A percentile compares a stretch with the other conserved stretches of the same genome.
Evolutionary conservation across 352 stramenopile genomes (phyloP).

Genomic region (Phytophthora europaea): DNA sequence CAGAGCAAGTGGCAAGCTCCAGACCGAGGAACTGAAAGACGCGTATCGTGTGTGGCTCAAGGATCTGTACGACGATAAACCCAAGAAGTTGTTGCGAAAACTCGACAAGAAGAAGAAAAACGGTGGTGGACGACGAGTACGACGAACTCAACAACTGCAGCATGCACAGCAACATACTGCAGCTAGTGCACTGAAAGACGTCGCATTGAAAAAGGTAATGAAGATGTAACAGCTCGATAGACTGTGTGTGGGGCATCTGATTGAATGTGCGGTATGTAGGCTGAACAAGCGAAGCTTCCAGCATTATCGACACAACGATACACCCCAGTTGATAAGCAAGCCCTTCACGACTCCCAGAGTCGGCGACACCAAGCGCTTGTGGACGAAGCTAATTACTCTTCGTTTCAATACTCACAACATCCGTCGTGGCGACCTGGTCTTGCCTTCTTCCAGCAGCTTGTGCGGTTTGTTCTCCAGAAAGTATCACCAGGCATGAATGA

Average conservation of each 20-base stretch:
- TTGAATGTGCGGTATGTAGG: background rate
- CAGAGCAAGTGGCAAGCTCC: conserved; percentile 17
- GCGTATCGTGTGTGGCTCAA: conserved; percentile 56
- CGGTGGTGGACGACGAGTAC: conserved; percentile 1
- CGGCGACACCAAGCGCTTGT: conserved; percentile 49
- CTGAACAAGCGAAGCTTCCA: conserved; percentile 26
- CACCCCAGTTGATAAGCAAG: conserved; percentile 23
- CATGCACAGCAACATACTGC: conserved; percentile 62
- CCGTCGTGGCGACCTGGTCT: conserved; percentile 50
- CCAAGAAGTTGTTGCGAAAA: conserved; percentile 45
- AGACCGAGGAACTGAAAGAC: conserved; percentile 46
- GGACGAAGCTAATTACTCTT: conserved; percentile 55
- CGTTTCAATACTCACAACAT: conserved; percentile 40
- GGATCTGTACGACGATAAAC: conserved; percentile 52
- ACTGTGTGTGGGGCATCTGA: background rate
- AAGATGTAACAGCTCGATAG: background rate
- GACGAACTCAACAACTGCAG: conserved; percentile 15
- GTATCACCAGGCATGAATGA: background rate
- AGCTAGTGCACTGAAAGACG: conserved; percentile 59
- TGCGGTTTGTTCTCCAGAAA: conserved; percentile 28
- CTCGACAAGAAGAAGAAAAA: conserved; percentile 43
- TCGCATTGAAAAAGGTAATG: conserved; percentile 35
- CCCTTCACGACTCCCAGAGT: conserved; percentile 22
- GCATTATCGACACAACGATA: conserved; percentile 7
- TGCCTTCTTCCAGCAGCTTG: conserved; percentile 59